These are phyloP conservation scores for Thalia dealbata DNA, from an alignment of 176 grass and related monocot genomes.

Conservation along the genomic window DNA sequence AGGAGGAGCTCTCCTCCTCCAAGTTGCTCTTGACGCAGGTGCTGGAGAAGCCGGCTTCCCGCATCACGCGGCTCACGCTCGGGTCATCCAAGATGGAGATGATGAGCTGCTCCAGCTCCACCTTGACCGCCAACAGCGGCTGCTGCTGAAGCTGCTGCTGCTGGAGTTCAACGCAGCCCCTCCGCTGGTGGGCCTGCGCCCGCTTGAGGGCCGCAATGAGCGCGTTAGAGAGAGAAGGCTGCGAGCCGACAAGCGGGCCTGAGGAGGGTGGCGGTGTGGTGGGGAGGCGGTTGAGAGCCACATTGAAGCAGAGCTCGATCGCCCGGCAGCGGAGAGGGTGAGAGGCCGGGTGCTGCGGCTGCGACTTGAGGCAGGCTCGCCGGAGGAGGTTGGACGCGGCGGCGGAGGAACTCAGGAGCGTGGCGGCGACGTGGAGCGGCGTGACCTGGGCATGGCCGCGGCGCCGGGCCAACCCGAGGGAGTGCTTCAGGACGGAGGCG, in stretches of 20 bases:
- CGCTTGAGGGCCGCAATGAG: slow-evolving; percentile 87
- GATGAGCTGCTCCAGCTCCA: slow-evolving; percentile 75
- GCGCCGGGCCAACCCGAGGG: slow-evolving; percentile 47
- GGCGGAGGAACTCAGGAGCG: slow-evolving; percentile 40
- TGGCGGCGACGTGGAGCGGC: slow-evolving; percentile 75
- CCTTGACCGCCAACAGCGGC: slow-evolving; percentile 60
- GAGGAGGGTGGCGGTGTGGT: slow-evolving; percentile 38
- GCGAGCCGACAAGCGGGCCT: slow-evolving; percentile 41
- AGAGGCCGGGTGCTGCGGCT: slow-evolving; percentile 26
- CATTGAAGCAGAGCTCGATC: slow-evolving; percentile 90
- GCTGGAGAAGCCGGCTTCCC: slow-evolving; percentile 86
- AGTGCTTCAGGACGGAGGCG: slow-evolving; percentile 82
- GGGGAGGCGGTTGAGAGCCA: slow-evolving; percentile 73
- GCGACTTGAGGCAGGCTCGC: slow-evolving; percentile 63
- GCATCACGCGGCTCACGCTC: slow-evolving; percentile 86
- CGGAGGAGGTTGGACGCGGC: slow-evolving; percentile 42
- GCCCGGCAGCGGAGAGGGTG: slow-evolving; percentile 74
- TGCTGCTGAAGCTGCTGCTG: slow-evolving; percentile 38
- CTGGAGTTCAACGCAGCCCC: slow-evolving; percentile 69
- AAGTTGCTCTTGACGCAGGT: slow-evolving; percentile 71
- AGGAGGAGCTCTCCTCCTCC: slow-evolving; percentile 46
- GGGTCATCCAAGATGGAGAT: slow-evolving; percentile 93
- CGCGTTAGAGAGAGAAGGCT: slow-evolving; percentile 75
- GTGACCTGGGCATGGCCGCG: slow-evolving; percentile 85
- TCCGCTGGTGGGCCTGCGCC: slow-evolving; percentile 81